Base-by-base conservation (phyloP, 2,329 filamentous ascomycete species). In the Pseudogymnoascus sp. region DNA sequence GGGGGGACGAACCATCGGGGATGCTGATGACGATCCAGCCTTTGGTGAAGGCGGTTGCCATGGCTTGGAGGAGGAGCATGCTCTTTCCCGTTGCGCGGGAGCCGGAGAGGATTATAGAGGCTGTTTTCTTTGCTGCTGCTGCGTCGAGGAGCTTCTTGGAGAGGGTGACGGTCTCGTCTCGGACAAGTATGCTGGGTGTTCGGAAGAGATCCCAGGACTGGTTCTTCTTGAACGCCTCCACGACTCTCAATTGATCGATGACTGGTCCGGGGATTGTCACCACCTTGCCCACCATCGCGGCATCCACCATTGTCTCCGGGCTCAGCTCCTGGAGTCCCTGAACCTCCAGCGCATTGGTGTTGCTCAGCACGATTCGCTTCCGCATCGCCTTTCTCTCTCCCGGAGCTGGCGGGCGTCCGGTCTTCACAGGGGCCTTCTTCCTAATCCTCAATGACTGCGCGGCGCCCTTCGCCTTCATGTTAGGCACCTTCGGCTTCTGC, bases 121-220 rank as follows among this genome's bases (percentile, higher is more conserved):
- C 70, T 12, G 81, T 83, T 75, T 82, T 77, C 75, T 84, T 83
- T 56, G 77, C 77, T 59, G 75, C 77, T 9, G 79, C 78, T 6
- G 86, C 81, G 7, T 79, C 75, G 63, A 85, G 79, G 70, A 96
- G 81, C 68, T 82, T 79, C 69, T 78, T 79, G n/a, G 84, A 83
- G 70, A 97, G 71, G 65, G 89, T 82, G 42, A 90, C 78, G n/a
- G 89, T 89, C 79, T 97, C 91, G 64, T 84, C 80, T 69, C 93
- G 84, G 66, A 96, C 79, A 72, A 99, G 78, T 62, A 88, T 84
- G 63, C 90, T 89, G 25, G 95, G 95, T 68, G 86, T 83, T 69
- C 90, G 81, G 77, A 97, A 99, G 71, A 96, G 78, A 64, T 82
- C 84, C 93, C 95, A 99, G 67, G 84, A 87, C 81, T 97, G 95